Evolutionary conservation across 495 filamentous ascomycete genomes (phyloP), one percentile per base, ranked within the genome.

Genomic region (Rhizodiscina lignyota): DNA sequence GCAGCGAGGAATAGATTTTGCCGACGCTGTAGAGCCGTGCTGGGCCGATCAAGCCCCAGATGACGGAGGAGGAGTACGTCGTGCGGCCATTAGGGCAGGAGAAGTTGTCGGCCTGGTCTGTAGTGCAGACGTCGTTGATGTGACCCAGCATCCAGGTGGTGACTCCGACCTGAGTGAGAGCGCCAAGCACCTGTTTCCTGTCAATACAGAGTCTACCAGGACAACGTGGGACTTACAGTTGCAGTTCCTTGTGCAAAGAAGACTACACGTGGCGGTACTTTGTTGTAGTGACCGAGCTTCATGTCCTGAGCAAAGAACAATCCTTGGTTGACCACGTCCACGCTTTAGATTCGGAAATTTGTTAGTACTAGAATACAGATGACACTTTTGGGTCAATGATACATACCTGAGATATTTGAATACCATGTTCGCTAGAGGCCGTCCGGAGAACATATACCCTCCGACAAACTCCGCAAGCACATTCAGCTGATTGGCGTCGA

Each of bases 201-300:
- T n/a, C n/a, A n/a, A n/a, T n/a, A n/a, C n/a, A n/a, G n/a, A n/a
- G n/a, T n/a, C n/a, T n/a, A n/a, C n/a, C n/a, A n/a, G n/a, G n/a
- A n/a, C n/a, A n/a, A n/a, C n/a, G n/a, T n/a, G n/a, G n/a, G 53
- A 23, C 59, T 44, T 12, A 63, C 54, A 3, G 53, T 59, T 16
- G 56, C 61, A 3, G 60, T 39, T 2, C 53, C 41, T 41, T 64
- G 62, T 3, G 49, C 53, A 16, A 54, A 31, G 40, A 64, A 64
- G 0, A 53, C 41, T 1, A 49, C 54, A 5, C 57, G 51, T 0
- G 56, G 59, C 1, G 76, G 70, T n/a, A 79, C 70, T 48, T 81
- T 79, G 55, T 82, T 71, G 54, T 82, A 83, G 47, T 81, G 74
- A 5, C 72, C 77, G n/a, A n/a, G n/a, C n/a, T n/a, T n/a, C n/a